Conservation (phyloP, 176 grass and related monocot genomes). For the Coix lacrymajobi region DNA sequence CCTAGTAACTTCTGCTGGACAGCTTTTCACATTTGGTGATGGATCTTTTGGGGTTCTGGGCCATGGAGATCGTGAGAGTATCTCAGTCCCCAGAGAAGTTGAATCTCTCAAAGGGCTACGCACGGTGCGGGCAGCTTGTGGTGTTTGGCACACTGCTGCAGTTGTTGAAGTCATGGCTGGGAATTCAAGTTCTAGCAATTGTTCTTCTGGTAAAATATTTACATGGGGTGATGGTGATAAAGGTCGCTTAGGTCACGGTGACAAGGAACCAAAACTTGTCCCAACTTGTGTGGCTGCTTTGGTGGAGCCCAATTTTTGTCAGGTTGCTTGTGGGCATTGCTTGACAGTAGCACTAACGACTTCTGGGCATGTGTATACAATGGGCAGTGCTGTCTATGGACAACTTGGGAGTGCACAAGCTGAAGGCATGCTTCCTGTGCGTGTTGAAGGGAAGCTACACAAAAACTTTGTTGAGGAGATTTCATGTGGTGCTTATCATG, state of each 20-base stretch:
- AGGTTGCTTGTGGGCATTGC: slow-evolving; percentile 93
- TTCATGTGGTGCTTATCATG: slow-evolving; percentile 94
- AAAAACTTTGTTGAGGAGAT: slow-evolving; percentile 99
- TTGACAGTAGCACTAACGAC: slow-evolving; percentile 92
- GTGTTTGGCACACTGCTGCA: slow-evolving; percentile 99
- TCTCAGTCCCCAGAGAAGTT: slow-evolving; percentile 73
- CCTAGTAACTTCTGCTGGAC: slow-evolving; percentile 86
- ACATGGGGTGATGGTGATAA: slow-evolving; percentile 99
- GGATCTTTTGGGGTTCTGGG: slow-evolving; percentile 95
- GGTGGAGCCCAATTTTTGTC: slow-evolving; percentile 95
- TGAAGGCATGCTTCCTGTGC: slow-evolving; percentile 71
- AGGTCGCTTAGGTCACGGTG: slow-evolving; percentile 91
- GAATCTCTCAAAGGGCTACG: slow-evolving; percentile 94
- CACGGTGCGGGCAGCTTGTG: slow-evolving; percentile 84
- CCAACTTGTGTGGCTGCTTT: slow-evolving; percentile 96
- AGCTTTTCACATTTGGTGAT: slow-evolving; percentile 98
- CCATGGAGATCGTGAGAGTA: slow-evolving; percentile 64
- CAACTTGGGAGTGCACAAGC: slow-evolving; percentile 87
- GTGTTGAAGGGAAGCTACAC: slow-evolving; percentile 88
- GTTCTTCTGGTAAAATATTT: slow-evolving; percentile 92
- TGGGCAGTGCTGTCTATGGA: slow-evolving; percentile 88
- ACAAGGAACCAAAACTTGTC: slow-evolving; percentile 68
- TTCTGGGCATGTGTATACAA: slow-evolving; percentile 91
- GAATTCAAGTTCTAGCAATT: slow-evolving; percentile 87
- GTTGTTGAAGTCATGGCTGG: slow-evolving; percentile 95